Evolutionary conservation across 192 early-diverging fungal genomes (phyloP), one percentile per base, ranked within the genome.

Genomic region (Backusella parvicylindrica): DNA sequence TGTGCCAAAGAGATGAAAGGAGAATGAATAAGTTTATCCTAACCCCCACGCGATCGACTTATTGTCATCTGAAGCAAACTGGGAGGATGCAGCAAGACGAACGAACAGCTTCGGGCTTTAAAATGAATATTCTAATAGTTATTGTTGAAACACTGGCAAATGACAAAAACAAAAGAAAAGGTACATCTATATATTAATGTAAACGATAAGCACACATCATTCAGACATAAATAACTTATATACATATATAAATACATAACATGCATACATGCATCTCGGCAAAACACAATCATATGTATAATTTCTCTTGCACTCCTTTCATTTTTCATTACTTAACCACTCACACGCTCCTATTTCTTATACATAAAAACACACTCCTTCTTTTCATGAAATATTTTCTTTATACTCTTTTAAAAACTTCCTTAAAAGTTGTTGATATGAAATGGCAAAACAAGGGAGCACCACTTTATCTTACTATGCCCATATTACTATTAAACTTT

Each of bases 21-120:
- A 60, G 53, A 60, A 60, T 60, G 53, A 12, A 60, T 60, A n/a
- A 28, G 26, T 60, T 60, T 60, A 60, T 60, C 21, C 53, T 60
- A 60, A 60, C 53, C 53, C 23, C 53, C 53, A 60, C 53, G 23
- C 53, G 53, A 60, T 60, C 53, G 21, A 26, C 53, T 23, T 28
- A 60, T 28, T 60, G 53, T 60, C 53, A 60, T 60, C 21, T 60
- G 53, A 60, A 60, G 53, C 53, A 60, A 60, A 60, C 53, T 60
- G 23, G 53, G 53, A 60, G 53, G 53, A 60, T 28, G 53, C 53
- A 60, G 53, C 53, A 60, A n/a, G n/a, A n/a, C n/a, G n/a, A n/a
- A n/a, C n/a, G n/a, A n/a, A 2, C 26, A n/a, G n/a, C 5, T 60
- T 8, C 53, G 53, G 53, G 6, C 21, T 28, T 60, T 60, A 23